Conservation (phyloP, 805 yeast genomes). For the Ogataea kodamae region DNA sequence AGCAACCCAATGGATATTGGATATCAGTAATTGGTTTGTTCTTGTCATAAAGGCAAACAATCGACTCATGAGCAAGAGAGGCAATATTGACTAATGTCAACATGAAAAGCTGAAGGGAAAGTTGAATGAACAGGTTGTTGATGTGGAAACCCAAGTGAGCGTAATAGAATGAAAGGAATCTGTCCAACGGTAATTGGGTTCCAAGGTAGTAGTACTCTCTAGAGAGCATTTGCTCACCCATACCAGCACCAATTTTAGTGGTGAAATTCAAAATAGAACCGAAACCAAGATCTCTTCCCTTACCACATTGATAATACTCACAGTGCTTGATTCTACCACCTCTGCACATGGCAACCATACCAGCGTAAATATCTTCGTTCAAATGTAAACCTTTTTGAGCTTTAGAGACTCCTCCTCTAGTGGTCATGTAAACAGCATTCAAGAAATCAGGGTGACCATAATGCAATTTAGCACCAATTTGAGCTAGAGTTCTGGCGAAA, state of each 20-base stretch:
- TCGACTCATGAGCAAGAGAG: conserved; percentile 68
- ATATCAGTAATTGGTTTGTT: conserved; percentile 66
- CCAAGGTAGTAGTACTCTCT: conserved; percentile 81
- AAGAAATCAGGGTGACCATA: conserved; percentile 88
- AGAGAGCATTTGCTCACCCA: conserved; percentile 87
- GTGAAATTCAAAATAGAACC: conserved; percentile 83
- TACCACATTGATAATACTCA: conserved; percentile 87
- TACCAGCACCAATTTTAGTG: conserved; percentile 87
- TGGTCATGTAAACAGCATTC: conserved; percentile 71
- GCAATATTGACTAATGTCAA: conserved; percentile 68
- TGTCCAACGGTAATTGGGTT: conserved; percentile 74
- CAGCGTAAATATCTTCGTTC: conserved; percentile 87
- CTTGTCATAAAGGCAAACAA: conserved; percentile 63
- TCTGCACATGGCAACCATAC: conserved; percentile 77
- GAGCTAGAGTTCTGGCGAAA: conserved; percentile 79
- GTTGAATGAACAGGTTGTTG: conserved; percentile 72
- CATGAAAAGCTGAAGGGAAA: conserved; percentile 70
- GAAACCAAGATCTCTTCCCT: conserved; percentile 86
- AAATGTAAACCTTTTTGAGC: conserved; percentile 84
- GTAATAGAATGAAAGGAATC: conserved; percentile 78
- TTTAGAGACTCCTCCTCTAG: conserved; percentile 85
- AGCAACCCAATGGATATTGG: conserved; percentile 65
- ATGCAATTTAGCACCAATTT: conserved; percentile 81
- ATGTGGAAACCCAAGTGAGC: conserved; percentile 88
- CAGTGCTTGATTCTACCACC: conserved; percentile 88